Conservation (phyloP, 805 yeast species). For the Saccharomycopsis javanensis region DNA sequence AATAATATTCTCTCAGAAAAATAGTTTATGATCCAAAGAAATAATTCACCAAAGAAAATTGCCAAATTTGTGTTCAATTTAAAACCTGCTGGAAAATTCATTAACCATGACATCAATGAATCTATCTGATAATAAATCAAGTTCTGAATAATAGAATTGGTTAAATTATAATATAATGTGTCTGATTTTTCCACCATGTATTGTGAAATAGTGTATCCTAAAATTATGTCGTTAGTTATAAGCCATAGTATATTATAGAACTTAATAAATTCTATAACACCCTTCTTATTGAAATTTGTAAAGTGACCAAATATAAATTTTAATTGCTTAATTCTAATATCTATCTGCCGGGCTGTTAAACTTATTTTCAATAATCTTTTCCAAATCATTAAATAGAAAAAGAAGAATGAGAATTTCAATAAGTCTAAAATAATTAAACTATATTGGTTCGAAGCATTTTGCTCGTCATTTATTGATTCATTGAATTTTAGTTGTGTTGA, state of each 20-base stretch:
- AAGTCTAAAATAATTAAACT: not conserved
- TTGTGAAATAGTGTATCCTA: slow-evolving; percentile 57
- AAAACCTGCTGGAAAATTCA: slow-evolving; percentile 88
- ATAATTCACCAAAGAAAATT: slow-evolving; percentile 73
- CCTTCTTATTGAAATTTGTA: slow-evolving; percentile 34
- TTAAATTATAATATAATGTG: slow-evolving; percentile 23
- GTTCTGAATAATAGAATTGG: slow-evolving; percentile 28
- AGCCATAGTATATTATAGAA: slow-evolving; percentile 87
- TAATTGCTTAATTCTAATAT: slow-evolving; percentile 64
- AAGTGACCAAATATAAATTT: slow-evolving; percentile 76
- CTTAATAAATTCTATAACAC: slow-evolving; percentile 54
- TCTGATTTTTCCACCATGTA: slow-evolving; percentile 33
- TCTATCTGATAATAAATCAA: slow-evolving; percentile 38
- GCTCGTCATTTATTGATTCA: not conserved
- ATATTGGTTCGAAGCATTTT: not conserved
- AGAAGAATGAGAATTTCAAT: not conserved
- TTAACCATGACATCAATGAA: slow-evolving; percentile 56
- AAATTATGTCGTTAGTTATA: slow-evolving; percentile 65
- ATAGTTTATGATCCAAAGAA: slow-evolving; percentile 72
- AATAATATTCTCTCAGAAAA: slow-evolving; percentile 33
- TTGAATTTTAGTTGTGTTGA: not conserved
- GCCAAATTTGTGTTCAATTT: slow-evolving; percentile 84
- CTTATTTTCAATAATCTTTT: slow-evolving; percentile 35
- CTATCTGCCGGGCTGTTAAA: slow-evolving; percentile 69
- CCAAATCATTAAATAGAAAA: slow-evolving; percentile 25